Evolutionary conservation across 2,329 filamentous ascomycete genomes (phyloP), one percentile per base, ranked within the genome.

Genomic region (Talaromyces amestolkiae): DNA sequence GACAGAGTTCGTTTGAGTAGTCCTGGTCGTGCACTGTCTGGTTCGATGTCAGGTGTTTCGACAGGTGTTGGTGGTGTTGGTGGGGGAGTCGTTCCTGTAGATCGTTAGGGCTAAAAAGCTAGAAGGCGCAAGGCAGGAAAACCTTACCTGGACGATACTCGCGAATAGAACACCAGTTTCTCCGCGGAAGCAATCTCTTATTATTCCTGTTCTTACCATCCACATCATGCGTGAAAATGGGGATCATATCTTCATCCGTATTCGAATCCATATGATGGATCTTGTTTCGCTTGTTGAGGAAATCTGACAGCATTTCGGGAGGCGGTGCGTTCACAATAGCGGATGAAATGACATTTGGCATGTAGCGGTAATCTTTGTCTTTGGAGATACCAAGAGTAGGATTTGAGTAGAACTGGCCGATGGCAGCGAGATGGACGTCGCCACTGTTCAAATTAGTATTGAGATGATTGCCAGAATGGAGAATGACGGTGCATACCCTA

Each of bases 171-270:
- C 94, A 98, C 91, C 94, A 99, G 76, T 99, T 99, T 37, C 95
- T 87, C 66, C 95, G 90, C 22, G 93, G 93, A 10, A 98, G 83
- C 1, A 99, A 82, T 67, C 89, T 88, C 73, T 92, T 96, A 77
- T 99, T 99, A 78, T 97, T 98, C 68, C 95, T 87, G 22, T 88
- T 84, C 76, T 92, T 96, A 47, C 92, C 91, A 72, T 97, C 93
- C 1, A 97, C 92, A 69, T 96, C 95, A 65, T 92, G 88, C 1
- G 85, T 87, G 76, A 99, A 99, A 67, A 99, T 88, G 0, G 94
- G 92, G 51, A 98, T 95, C 91, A 99, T 96, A 77, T 92, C 88
- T 78, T 99, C 95, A 65, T 98, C 92, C 0, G 95, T 99, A 64
- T 93, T 83, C 0, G 79, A 76, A 72, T 89, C 86, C 58, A 89